Base-by-base conservation (phyloP, 495 filamentous ascomycete genomes). In the Bathelium albidoporum region DNA sequence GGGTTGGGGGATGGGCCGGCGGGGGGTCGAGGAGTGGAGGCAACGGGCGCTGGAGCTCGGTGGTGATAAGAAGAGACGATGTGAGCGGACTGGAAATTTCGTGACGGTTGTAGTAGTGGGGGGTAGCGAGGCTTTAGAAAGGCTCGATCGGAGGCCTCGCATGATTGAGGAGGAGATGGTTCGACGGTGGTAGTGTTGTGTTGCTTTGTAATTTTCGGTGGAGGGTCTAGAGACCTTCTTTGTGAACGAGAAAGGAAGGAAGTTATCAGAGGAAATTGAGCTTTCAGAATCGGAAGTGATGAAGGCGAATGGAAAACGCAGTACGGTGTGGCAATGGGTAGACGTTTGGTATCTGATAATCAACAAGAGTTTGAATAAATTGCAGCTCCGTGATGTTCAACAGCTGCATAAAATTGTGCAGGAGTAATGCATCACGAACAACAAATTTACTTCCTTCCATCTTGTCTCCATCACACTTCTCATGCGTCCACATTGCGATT, bases 1-100 rank as follows among this genome's bases (percentile, higher is more conserved):
- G 3, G 90, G 85, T 10, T 76, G 61, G 1, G 93, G 93, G 58
- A 93, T 77, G 26, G 71, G 64, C 14, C 76, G 76, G 14, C 76
- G 68, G 34, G 73, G 69, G n/a, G 77, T 69, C 41, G 66, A 67
- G 61, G 22, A 63, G 70, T 72, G 52, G 53, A 62, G 68, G 59
- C 59, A 59, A 22, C 66, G 61, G 45, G 58, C 61, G 60, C 32
- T 44, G 52, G 43, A 26, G 59, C 45, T 22, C 11, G 62, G 62
- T 22, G 2, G 14, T 32, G 12, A 10, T 36, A 65, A 52, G 61
- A 41, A 60, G 34, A 55, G 20, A 20, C 49, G 49, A 59, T 43
- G 22, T 31, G 64, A 29, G 9, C 18, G 49, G 20, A 41, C 22
- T 55, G 68, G 65, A 28, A 65, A 68, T 66, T 68, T 71, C 20